These are phyloP conservation scores for Candida awuae DNA, from an alignment of 805 yeast genomes.

Conservation along the genomic window DNA sequence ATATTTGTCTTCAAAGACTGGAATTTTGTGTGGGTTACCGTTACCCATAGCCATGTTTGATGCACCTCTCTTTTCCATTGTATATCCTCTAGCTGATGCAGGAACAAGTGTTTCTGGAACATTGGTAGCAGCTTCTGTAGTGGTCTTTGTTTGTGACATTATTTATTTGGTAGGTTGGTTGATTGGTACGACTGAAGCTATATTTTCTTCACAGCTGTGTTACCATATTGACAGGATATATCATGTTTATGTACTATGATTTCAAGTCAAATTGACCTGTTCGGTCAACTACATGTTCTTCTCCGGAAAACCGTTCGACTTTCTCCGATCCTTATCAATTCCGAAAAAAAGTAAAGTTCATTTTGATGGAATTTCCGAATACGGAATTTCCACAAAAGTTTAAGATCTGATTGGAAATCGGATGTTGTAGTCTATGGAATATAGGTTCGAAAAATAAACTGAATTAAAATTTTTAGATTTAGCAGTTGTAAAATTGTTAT, in stretches of 20 bases:
- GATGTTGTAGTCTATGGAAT: too few relatives aligned
- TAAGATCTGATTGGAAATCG: too few relatives aligned
- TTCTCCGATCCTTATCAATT: too few relatives aligned
- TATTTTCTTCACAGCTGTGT: not conserved
- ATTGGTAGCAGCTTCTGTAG: not conserved
- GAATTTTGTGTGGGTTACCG: conserved; percentile 42
- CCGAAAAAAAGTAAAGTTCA: too few relatives aligned
- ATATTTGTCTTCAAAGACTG: conserved; percentile 40
- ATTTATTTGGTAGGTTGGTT: not conserved
- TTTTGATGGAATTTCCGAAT: too few relatives aligned
- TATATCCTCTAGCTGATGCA: conserved; percentile 36
- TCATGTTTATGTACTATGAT: not conserved
- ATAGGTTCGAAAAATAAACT: too few relatives aligned
- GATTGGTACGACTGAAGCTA: not conserved
- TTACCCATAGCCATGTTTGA: conserved; percentile 53
- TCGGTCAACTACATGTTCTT: too few relatives aligned
- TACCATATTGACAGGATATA: too few relatives aligned
- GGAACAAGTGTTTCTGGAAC: conserved; percentile 24
- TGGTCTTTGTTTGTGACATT: conserved; percentile 4
- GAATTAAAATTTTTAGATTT: too few relatives aligned
- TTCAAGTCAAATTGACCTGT: not conserved
- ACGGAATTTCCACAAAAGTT: too few relatives aligned
- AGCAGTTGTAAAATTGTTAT: too few relatives aligned
- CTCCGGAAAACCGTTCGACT: too few relatives aligned
- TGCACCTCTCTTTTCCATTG: conserved; percentile 39